Conservation (phyloP, 2,329 filamentous ascomycete genomes). For the Graphilbum fragrans region DNA sequence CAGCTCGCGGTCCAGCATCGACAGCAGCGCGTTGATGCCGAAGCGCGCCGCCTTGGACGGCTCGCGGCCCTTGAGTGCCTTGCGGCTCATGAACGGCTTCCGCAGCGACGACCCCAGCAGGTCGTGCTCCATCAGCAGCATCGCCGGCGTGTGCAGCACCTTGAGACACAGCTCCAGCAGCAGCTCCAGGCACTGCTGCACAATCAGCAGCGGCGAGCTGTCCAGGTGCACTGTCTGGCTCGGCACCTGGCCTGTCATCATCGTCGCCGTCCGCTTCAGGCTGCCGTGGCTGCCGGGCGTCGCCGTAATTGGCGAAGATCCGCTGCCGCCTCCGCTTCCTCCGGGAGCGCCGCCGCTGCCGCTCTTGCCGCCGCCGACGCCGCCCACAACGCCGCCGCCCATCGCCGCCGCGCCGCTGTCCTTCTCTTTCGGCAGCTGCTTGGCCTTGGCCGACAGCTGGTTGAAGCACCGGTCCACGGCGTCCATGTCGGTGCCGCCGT, state of each 20-base stretch:
- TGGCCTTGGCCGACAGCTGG: conserved; percentile 82
- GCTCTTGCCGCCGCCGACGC: background rate
- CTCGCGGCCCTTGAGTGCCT: conserved; percentile 73
- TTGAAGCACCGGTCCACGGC: conserved; percentile 94
- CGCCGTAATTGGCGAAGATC: conserved; percentile 39
- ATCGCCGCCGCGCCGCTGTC: conserved; percentile 26
- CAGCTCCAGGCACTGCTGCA: conserved; percentile 85
- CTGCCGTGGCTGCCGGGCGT: conserved; percentile 55
- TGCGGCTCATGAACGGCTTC: conserved; percentile 66
- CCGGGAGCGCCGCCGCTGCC: too few species aligned
- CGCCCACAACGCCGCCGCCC: background rate
- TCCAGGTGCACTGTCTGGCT: conserved; percentile 58
- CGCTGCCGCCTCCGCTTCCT: too few species aligned
- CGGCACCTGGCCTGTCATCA: conserved; percentile 49
- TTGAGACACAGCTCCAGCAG: conserved; percentile 73
- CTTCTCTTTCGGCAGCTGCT: conserved; percentile 55
- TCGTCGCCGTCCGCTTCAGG: conserved; percentile 41
- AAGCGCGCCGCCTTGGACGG: conserved; percentile 68
- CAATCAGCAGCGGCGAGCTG: conserved; percentile 85
- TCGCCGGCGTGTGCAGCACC: conserved; percentile 76
- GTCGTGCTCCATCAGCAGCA: conserved; percentile 94
- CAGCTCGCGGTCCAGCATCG: conserved; percentile 79
- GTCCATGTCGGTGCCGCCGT: conserved; percentile 84
- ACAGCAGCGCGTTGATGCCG: conserved; percentile 81
- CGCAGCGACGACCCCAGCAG: conserved; percentile 55